Evolutionary conservation across 2,329 filamentous ascomycete genomes (phyloP).

Genomic region (Byssoonygena ceratinophila): DNA sequence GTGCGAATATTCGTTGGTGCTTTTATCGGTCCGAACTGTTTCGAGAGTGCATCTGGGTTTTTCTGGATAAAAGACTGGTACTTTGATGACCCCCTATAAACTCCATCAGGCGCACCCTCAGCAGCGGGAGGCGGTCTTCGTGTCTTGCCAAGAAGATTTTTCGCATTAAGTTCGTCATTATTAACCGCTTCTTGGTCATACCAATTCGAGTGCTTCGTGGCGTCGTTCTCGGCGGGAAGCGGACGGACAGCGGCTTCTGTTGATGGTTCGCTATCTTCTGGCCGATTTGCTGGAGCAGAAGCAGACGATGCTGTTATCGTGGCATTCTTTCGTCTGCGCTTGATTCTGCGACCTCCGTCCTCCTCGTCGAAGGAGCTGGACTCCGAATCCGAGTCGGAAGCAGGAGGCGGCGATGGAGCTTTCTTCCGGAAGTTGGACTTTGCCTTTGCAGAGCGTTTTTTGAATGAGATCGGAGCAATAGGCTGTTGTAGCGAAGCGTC

Average conservation of each 20-base stretch:
- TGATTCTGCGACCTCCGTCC: conserved; percentile 57
- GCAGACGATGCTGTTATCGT: conserved; percentile 47
- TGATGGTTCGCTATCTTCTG: conserved; percentile 42
- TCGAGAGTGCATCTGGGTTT: conserved; percentile 62
- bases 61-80: conserved; percentile 67
- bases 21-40: conserved; percentile 61
- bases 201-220: conserved; percentile 83
- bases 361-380: conserved; percentile 69
- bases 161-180: conserved; percentile 26
- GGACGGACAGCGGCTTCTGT: conserved; percentile 41
- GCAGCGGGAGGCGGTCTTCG: conserved; percentile 18
- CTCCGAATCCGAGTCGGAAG: conserved; percentile 49
- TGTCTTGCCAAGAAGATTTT: conserved; percentile 36
- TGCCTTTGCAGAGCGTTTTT: conserved; percentile 68
- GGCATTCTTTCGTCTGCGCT: conserved; percentile 62
- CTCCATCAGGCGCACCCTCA: conserved; percentile 46
- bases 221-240: conserved; percentile 51
- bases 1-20: conserved; percentile 77
- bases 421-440: conserved; percentile 73
- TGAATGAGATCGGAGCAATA: conserved; percentile 48
- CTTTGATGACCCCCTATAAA: conserved; percentile 65
- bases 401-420: conserved; percentile 61
- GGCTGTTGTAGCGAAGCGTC: conserved; percentile 23
- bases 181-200: conserved; percentile 60
- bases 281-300: conserved; percentile 28